Evolutionary conservation across 441 rosid species (phyloP).

Genomic region (Hypseocharis bilobata): DNA sequence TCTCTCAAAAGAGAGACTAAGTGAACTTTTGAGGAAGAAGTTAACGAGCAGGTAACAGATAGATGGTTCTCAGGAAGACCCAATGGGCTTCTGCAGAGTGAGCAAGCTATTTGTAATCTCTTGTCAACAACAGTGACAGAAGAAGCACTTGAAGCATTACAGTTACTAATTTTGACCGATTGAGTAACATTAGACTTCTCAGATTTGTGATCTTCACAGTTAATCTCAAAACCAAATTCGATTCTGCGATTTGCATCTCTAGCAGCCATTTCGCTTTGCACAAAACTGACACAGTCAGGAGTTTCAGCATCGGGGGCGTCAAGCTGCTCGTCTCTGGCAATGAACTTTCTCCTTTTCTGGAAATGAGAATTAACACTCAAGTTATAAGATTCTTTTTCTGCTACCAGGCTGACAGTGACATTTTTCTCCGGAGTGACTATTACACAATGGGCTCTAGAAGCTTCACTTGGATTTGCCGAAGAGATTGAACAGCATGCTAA

Average conservation of each 20-base stretch:
- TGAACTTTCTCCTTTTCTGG: conserved; percentile 50
- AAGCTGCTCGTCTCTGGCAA: conserved; percentile 27
- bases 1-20: conserved; percentile 43
- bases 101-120: conserved; percentile 50
- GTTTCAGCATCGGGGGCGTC: conserved; percentile 26
- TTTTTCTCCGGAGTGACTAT: conserved; percentile 43
- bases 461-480: conserved; percentile 29
- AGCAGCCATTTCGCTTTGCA: conserved; percentile 20
- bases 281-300: conserved; percentile 25
- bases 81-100: conserved; percentile 54
- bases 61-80: conserved; percentile 57
- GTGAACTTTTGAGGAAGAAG: conserved; percentile 56
- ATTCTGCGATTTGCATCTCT: conserved; percentile 38
- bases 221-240: conserved; percentile 39
- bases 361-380: conserved; percentile 62
- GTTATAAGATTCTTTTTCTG: conserved; percentile 48
- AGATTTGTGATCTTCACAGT: conserved; percentile 24
- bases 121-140: conserved; percentile 32
- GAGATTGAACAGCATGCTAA: conserved; percentile 32
- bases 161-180: not conserved
- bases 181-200: conserved; percentile 23
- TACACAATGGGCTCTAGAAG: conserved; percentile 28
- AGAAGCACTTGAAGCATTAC: conserved; percentile 15
- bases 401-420: conserved; percentile 29
- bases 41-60: conserved; percentile 40